Conservation (phyloP, 768 basidiomycete genomes). For the Mrakia hoshinonis region DNA sequence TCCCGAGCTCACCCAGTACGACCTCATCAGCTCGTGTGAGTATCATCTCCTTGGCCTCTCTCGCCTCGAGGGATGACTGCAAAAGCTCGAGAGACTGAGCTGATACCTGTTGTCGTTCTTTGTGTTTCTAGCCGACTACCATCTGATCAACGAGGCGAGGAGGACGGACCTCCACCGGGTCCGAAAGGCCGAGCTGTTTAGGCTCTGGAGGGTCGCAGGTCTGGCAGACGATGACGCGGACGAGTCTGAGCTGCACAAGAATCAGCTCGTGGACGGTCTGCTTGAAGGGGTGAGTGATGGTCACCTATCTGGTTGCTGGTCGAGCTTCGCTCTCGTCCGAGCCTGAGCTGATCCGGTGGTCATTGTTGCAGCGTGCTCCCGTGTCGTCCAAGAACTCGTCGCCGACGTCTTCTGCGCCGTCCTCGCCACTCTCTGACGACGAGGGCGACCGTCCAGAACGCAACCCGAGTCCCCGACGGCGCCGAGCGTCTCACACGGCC, state of each 20-base stretch:
- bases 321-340: neutral
- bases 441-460: neutral
- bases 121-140: slow-evolving; percentile 22
- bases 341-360: neutral
- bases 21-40: neutral
- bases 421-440: slow-evolving; percentile 8
- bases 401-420: slow-evolving; percentile 3
- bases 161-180: slow-evolving; percentile 15
- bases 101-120: neutral
- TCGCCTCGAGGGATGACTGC: neutral
- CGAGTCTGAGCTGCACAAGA: slow-evolving; percentile 12
- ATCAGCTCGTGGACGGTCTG: slow-evolving; percentile 10
- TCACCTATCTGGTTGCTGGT: neutral
- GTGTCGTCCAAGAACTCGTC: neutral
- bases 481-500: slow-evolving; percentile 5
- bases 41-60: neutral
- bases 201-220: slow-evolving; percentile 22
- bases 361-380: neutral
- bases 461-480: slow-evolving; percentile 17
- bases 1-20: neutral
- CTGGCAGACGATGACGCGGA: slow-evolving; percentile 15
- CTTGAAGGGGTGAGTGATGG: slow-evolving; percentile 1
- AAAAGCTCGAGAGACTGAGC: too few relatives aligned
- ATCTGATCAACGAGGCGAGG: slow-evolving; percentile 21
- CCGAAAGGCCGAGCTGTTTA: slow-evolving; percentile 15